phyloP scores from a whole-genome alignment of 1,284 basidiomycete species.

The Tylopilus sp. region DNA sequence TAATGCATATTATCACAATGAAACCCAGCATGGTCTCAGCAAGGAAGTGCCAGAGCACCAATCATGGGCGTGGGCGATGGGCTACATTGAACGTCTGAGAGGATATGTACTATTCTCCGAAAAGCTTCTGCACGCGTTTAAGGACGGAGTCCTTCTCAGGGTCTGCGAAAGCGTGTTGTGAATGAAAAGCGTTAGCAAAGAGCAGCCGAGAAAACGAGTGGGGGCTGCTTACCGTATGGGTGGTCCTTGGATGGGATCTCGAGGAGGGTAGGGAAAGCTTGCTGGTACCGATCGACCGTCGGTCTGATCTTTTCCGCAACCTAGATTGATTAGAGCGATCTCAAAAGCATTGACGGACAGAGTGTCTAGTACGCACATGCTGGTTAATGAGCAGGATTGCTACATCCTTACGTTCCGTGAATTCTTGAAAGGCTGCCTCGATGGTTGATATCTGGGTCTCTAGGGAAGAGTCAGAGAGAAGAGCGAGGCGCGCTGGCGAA shows the following conservation, averaged over 20 bases:
- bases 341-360: conserved; percentile 10
- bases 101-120: conserved; percentile 64
- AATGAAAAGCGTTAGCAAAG: conserved; percentile 16
- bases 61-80: conserved; percentile 10
- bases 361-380: conserved; percentile 57
- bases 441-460: conserved; percentile 87
- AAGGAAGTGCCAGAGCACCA: conserved; percentile 10
- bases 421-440: conserved; percentile 87
- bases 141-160: conserved; percentile 95
- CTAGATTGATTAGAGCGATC: conserved; percentile 40
- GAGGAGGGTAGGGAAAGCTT: conserved; percentile 93
- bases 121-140: conserved; percentile 95
- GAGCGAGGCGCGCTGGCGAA: conserved; percentile 3
- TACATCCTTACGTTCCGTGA: conserved; percentile 87
- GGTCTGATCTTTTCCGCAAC: conserved; percentile 96
- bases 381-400: conserved; percentile 96
- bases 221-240: conserved; percentile 66
- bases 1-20: conserved; percentile 25
- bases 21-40: conserved; percentile 14
- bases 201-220: background rate
- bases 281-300: conserved; percentile 90
- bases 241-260: conserved; percentile 97
- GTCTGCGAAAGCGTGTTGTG: conserved; percentile 50
- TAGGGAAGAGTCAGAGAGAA: conserved; percentile 33
- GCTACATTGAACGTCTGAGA: conserved; percentile 11